Base-by-base conservation (phyloP, 768 basidiomycete species). In the Botryobasidium botryosum region DNA sequence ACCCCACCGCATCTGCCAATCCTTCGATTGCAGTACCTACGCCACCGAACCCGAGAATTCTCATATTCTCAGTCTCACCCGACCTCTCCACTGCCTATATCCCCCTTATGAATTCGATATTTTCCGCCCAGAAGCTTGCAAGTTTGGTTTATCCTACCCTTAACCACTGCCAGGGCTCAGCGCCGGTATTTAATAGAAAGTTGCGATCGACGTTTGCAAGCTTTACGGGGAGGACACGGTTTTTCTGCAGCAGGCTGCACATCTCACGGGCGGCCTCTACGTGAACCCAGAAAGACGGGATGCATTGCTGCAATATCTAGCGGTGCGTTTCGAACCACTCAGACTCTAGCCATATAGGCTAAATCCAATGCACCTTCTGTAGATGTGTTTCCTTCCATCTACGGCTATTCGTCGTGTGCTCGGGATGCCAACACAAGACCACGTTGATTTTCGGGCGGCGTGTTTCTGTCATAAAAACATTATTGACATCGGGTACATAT, bases 381-480 rank as follows among this genome's bases (percentile, higher is more conserved):
- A 97, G 91, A 88, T 91, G 77, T 74, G 83, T 23, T 94, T 77
- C 61, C 67, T 84, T 6, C 69, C 79, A 7, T 66, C 78, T 6
- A 72, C 74, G 1, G 65, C 77, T 5, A 72, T 92, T 43, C 77
- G 90, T 35, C 74, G 72, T 55, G 66, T 76, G 38, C 67, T 97
- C 28, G 75, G 81, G 0, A 76, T 85, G 18, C 92, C 92, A 1
- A 85, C 85, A 5, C 88, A 94, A 62, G 91, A 97, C 59, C 81
- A 76, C 56, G 80, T 97, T 48, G 94, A 97, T 60, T 92, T 97
- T 57, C 75, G 94, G 25, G 94, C 94, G 0, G 92, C 91, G 6
- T 97, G 92, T 58, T 97, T 99, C 66, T 99, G 94, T 64, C 94
- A 97, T 63, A 94, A 96, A 60, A 79, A 80, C 43, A 92, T 94